Evolutionary conservation across 768 basidiomycete genomes (phyloP).

Genomic region (Naganishia friedmannii): DNA sequence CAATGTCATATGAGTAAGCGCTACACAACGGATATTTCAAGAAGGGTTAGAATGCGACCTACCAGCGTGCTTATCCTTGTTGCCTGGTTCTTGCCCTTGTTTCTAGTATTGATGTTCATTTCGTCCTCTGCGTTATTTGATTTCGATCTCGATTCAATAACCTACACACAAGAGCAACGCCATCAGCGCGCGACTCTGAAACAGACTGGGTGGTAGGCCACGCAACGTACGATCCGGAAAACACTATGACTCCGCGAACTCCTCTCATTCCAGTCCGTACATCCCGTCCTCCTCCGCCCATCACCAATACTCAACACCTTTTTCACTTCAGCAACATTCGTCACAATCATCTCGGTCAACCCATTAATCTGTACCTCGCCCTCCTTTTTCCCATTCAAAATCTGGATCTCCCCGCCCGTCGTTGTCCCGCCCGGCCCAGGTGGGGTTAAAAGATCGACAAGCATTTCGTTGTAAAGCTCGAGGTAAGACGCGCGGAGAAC

Average conservation of each 20-base stretch:
- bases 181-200: not conserved
- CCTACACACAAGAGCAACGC: constrained; percentile 32
- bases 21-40: constrained; percentile 25
- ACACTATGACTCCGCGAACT: constrained; percentile 93
- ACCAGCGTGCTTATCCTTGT: constrained; percentile 49
- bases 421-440: constrained; percentile 51
- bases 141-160: constrained; percentile 71
- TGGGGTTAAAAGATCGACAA: constrained; percentile 66
- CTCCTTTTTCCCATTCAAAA: constrained; percentile 56
- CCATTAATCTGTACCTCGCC: constrained; percentile 59
- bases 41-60: not conserved
- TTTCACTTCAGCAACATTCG: constrained; percentile 76
- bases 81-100: constrained; percentile 36
- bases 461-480: constrained; percentile 81
- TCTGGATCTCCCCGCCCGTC: constrained; percentile 58
- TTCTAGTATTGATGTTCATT: constrained; percentile 49
- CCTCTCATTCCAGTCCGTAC: constrained; percentile 98
- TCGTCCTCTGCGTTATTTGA: constrained; percentile 52
- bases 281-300: constrained; percentile 80
- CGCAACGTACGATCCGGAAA: constrained; percentile 69
- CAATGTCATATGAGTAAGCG: not conserved
- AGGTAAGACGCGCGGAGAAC: constrained; percentile 93
- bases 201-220: too few species aligned
- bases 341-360: constrained; percentile 89
- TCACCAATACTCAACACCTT: constrained; percentile 83